A percentile compares a stretch with the other conserved stretches of the same genome.
Evolutionary conservation across 164 flowering plant genomes (phyloP).

Genomic region (Chimonanthus salicifolius): DNA sequence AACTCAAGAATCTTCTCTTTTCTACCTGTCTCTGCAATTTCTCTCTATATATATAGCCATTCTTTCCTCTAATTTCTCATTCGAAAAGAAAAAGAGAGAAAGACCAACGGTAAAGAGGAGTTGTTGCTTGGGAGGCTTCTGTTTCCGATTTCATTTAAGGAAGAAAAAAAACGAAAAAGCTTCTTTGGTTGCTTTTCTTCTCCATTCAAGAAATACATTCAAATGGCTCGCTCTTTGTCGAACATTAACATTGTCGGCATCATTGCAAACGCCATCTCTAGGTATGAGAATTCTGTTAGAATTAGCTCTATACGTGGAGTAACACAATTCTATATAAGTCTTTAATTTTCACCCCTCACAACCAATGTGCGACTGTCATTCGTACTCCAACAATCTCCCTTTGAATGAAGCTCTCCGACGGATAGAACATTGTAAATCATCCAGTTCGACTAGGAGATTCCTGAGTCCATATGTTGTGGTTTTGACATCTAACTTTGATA

Average conservation of each 20-base stretch:
- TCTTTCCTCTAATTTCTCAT: background rate
- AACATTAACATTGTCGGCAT: conserved; percentile 42
- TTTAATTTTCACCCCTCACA: too few relatives aligned
- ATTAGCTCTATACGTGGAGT: too few relatives aligned
- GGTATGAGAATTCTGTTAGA: conserved; percentile 19
- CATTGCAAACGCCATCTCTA: conserved; percentile 28
- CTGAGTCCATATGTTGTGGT: too few relatives aligned
- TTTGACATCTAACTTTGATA: too few relatives aligned
- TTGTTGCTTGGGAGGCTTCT: background rate
- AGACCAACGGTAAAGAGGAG: background rate
- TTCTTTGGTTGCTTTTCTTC: background rate
- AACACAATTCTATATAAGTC: too few relatives aligned
- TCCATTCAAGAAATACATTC: background rate
- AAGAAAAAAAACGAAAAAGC: background rate
- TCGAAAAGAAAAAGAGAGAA: background rate
- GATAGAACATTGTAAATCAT: too few relatives aligned
- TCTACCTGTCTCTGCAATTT: background rate
- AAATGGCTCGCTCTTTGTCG: conserved; percentile 66
- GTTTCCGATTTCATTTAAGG: background rate
- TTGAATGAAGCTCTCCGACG: too few relatives aligned
- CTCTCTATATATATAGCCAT: conserved; percentile 4
- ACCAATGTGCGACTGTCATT: too few relatives aligned
- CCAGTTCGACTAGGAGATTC: too few relatives aligned
- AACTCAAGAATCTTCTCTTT: background rate
- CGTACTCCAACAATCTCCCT: too few relatives aligned